Percentiles rank a stretch among this genome's conserved stretches.
Evolutionary conservation across 2,329 filamentous ascomycete species (phyloP).

Genomic region (Talaromyces piceae): DNA sequence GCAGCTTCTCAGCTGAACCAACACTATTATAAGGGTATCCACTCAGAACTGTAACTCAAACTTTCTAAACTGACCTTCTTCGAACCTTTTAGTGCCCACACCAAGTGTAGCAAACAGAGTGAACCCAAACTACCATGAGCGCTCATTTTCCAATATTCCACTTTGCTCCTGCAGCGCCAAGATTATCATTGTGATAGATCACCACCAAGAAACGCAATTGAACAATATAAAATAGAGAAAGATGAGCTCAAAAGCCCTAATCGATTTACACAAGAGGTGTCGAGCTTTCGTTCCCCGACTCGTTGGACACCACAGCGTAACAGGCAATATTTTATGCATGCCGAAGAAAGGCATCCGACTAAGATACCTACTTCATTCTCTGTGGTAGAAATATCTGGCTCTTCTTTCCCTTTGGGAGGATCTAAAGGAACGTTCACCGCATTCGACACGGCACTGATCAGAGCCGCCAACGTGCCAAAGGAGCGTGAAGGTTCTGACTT

Average conservation of each 20-base stretch:
- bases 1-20: no score
- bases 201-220: neutral
- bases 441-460: neutral
- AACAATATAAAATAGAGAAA: neutral
- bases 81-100: neutral
- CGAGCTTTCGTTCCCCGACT: constrained; percentile 3
- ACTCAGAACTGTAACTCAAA: neutral
- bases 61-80: neutral
- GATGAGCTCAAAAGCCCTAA: neutral
- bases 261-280: neutral
- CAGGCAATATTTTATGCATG: neutral
- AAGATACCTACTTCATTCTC: neutral
- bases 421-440: neutral
- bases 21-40: neutral
- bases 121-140: neutral
- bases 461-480: neutral
- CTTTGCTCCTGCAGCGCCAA: neutral
- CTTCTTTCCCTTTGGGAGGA: neutral
- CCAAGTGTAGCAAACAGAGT: neutral
- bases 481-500: neutral
- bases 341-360: neutral
- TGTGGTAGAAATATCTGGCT: neutral
- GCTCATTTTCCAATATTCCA: neutral
- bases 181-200: neutral
- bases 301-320: constrained; percentile 1